Evolutionary conservation across 768 basidiomycete species (phyloP).

Genomic region (Termitomyces titanicus): DNA sequence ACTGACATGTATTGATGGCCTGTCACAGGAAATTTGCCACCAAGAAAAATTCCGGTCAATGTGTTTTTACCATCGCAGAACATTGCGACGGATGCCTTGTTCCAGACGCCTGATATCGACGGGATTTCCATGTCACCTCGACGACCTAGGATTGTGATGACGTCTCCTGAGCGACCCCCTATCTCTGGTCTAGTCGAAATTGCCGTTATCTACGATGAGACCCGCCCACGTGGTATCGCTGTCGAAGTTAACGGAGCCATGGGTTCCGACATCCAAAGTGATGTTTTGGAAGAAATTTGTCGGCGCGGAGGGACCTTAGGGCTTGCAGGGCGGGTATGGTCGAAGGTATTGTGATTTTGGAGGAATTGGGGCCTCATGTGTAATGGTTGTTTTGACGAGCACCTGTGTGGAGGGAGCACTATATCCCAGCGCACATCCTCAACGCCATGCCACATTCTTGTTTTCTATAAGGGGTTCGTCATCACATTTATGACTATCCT

Average conservation of each 20-base stretch:
- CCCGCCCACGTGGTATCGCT: conserved; percentile 47
- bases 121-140: conserved; percentile 33
- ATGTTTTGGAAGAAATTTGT: conserved; percentile 64
- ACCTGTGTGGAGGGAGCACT: no score
- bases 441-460: neutral
- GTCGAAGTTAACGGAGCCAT: conserved; percentile 59
- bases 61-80: conserved; percentile 51
- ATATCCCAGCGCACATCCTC: neutral
- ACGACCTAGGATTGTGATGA: conserved; percentile 58
- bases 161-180: conserved; percentile 61
- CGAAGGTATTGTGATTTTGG: conserved; percentile 27
- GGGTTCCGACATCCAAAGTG: conserved; percentile 49
- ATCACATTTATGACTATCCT: neutral
- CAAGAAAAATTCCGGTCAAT: conserved; percentile 71
- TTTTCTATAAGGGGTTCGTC: no score
- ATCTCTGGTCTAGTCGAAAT: conserved; percentile 66
- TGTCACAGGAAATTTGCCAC: conserved; percentile 44
- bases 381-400: no score
- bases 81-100: conserved; percentile 34
- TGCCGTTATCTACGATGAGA: conserved; percentile 57
- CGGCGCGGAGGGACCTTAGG: conserved; percentile 71
- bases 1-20: conserved; percentile 7
- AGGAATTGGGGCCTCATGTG: neutral
- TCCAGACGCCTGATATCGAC: conserved; percentile 38
- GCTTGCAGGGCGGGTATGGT: conserved; percentile 66